Base-by-base conservation (phyloP, 495 filamentous ascomycete species). In the Friedmanniomyces simplex region DNA sequence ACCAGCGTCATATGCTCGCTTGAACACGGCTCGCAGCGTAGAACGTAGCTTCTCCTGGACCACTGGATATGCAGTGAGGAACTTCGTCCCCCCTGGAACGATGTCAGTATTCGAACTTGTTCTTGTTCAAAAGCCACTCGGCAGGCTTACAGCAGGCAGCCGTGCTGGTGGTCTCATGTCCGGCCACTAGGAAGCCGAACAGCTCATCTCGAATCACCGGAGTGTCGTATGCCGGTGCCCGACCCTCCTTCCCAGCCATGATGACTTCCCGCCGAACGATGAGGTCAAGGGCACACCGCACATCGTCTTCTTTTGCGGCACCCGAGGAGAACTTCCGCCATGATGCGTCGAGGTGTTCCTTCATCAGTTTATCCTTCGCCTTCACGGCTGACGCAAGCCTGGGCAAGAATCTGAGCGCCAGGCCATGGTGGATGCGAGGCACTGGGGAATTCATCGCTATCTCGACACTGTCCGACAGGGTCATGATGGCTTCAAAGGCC, bases 11-110 rank as follows among this genome's bases (percentile, higher is more conserved):
- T 14, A 11, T 13, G 52, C 49, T 11, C 21, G 14, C 10, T 16
- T 13, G 36, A 61, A 45, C 10, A 34, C 54, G 6, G 43, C 36
- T 13, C 39, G 53, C 7, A 62, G 39, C 2, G 26, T 3, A 0
- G 18, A 18, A n/a, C 60, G 55, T 1, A 62, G 42, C 30, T 58
- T 54, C n/a, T n/a, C 16, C 34, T 62, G 60, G 7, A 58, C 60
- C 0, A 54, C 55, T 43, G 24, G 60, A 7, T 55, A n/a, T 5
- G n/a, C 43, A 1, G 60, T 43, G 21, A 59, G 50, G 41, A 37
- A 42, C 43, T 62, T 62, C 11, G 59, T 10, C 25, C n/a, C 60
- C 60, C 60, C 58, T 24, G 13, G 7, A 4, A 58, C 28, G 26
- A 10, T 10, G 10, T 32, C 10, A 32, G 28, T 10, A 32, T 32